phyloP scores from a whole-genome alignment of 768 basidiomycete species.

The Boletus sp. region DNA sequence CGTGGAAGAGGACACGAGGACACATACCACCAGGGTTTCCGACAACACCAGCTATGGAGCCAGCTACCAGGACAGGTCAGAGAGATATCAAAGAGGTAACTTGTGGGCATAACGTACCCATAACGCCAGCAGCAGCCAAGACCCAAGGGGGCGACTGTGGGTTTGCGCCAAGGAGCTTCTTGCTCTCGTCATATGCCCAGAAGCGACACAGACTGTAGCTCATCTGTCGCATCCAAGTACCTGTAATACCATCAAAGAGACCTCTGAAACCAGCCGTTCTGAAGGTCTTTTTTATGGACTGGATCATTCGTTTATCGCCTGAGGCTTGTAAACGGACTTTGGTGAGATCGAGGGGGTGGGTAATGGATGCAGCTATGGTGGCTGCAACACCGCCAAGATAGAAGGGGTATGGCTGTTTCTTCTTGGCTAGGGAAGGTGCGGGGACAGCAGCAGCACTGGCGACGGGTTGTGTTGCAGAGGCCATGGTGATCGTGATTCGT shows the following conservation, averaged over 20 bases:
- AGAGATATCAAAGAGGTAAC: background rate
- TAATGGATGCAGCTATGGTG: conserved; percentile 85
- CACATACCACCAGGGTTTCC: conserved; percentile 82
- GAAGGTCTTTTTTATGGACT: conserved; percentile 79
- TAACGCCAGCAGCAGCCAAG: conserved; percentile 76
- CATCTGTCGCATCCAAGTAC: conserved; percentile 91
- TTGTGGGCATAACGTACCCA: conserved; percentile 55
- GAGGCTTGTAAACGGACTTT: conserved; percentile 91
- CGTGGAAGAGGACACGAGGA: background rate
- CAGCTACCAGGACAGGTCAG: conserved; percentile 47
- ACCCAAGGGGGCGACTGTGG: conserved; percentile 74
- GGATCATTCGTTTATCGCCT: conserved; percentile 88
- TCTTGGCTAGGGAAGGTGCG: conserved; percentile 18
- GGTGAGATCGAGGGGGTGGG: conserved; percentile 85
- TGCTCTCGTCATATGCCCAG: conserved; percentile 91
- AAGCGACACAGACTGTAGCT: conserved; percentile 91
- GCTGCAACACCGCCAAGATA: conserved; percentile 87
- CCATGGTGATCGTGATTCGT: conserved; percentile 15
- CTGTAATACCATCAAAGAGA: conserved; percentile 82
- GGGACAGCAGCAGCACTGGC: conserved; percentile 7
- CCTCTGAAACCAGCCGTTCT: conserved; percentile 71
- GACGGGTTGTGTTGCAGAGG: conserved; percentile 12
- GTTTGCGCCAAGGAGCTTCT: conserved; percentile 73
- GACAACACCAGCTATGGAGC: conserved; percentile 81
- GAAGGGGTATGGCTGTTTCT: conserved; percentile 80